Conservation (phyloP, 352 stramenopile genomes). For the Sclerospora graminicola region DNA sequence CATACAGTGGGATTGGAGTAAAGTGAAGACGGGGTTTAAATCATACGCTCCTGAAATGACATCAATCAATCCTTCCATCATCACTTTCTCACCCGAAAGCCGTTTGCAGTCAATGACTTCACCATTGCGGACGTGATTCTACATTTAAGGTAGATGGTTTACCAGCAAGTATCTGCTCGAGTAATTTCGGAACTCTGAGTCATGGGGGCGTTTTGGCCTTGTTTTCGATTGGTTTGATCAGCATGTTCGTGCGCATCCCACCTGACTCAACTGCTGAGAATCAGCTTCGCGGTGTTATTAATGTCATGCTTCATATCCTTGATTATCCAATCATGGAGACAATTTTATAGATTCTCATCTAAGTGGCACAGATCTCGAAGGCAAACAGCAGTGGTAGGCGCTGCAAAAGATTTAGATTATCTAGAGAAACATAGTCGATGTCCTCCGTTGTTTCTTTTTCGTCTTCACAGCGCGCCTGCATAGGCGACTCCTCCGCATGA, state of each 20-base stretch:
- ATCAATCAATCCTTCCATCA: conserved; percentile 31
- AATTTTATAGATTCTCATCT: too few species aligned
- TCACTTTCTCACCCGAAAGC: conserved; percentile 50
- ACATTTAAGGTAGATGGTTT: conserved; percentile 72
- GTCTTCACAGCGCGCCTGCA: too few species aligned
- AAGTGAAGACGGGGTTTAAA: conserved; percentile 66
- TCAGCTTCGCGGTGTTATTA: conserved; percentile 58
- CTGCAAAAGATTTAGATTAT: too few species aligned
- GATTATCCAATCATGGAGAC: conserved; percentile 57
- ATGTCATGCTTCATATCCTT: conserved; percentile 51
- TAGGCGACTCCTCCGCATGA: too few species aligned
- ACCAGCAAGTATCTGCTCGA: conserved; percentile 47
- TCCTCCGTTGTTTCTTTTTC: too few species aligned
- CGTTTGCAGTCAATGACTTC: conserved; percentile 47
- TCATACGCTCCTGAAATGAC: conserved; percentile 60
- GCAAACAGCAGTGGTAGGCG: too few species aligned
- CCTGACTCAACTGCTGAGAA: conserved; percentile 45
- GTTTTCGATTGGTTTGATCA: conserved; percentile 60
- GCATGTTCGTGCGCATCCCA: conserved; percentile 63
- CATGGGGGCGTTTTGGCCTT: conserved; percentile 62
- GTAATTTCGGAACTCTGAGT: conserved; percentile 33
- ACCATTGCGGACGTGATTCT: conserved; percentile 62
- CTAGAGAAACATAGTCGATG: too few species aligned
- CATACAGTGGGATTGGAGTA: conserved; percentile 15
- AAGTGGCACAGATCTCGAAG: too few species aligned